These are phyloP conservation scores for Kodamaea neixiangensis DNA, from an alignment of 805 yeast genomes.

Conservation along the genomic window DNA sequence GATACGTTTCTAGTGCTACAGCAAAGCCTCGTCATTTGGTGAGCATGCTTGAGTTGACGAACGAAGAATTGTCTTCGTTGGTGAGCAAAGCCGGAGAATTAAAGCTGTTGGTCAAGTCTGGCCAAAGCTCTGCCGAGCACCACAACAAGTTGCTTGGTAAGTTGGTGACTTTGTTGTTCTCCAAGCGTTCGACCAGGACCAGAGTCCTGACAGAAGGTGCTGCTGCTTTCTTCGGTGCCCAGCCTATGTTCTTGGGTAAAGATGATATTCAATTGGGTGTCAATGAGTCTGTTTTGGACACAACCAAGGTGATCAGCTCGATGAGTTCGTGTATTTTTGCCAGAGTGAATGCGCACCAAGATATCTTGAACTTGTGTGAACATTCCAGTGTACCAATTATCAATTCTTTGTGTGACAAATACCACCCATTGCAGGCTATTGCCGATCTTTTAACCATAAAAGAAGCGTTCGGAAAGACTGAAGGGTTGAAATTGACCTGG, in stretches of 20 bases:
- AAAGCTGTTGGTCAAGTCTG: slow-evolving; percentile 62
- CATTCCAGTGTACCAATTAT: slow-evolving; percentile 89
- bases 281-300: slow-evolving; percentile 87
- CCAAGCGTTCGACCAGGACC: slow-evolving; percentile 94
- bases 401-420: slow-evolving; percentile 89
- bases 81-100: slow-evolving; percentile 72
- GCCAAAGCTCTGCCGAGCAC: slow-evolving; percentile 41
- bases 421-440: slow-evolving; percentile 94
- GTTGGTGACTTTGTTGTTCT: slow-evolving; percentile 78
- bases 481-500: slow-evolving; percentile 84
- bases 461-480: slow-evolving; percentile 63
- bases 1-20: background rate
- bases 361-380: slow-evolving; percentile 73
- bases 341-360: slow-evolving; percentile 85
- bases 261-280: slow-evolving; percentile 97
- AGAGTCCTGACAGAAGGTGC: slow-evolving; percentile 95
- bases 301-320: slow-evolving; percentile 85
- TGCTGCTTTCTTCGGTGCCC: slow-evolving; percentile 87
- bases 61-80: slow-evolving; percentile 67
- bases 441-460: slow-evolving; percentile 86
- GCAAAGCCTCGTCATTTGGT: slow-evolving; percentile 65
- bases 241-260: slow-evolving; percentile 93
- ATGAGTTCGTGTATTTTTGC: slow-evolving; percentile 98
- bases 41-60: slow-evolving; percentile 75
- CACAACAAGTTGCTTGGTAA: slow-evolving; percentile 70